These are phyloP conservation scores for Rhizoclosmatium sp. DNA, from an alignment of 192 early-diverging fungal genomes.

Conservation along the genomic window DNA sequence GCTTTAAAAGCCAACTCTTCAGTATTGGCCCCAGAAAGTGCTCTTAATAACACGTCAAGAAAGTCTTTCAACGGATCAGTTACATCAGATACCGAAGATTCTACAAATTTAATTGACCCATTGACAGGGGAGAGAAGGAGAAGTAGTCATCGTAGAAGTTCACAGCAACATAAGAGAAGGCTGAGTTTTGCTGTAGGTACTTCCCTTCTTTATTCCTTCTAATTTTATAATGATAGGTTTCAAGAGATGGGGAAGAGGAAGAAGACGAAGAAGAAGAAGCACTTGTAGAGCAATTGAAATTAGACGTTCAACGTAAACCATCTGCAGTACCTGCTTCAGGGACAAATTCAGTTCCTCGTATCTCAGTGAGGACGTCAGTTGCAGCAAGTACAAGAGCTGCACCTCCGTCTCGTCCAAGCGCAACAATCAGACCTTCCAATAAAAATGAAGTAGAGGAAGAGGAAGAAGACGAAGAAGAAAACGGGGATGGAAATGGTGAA, in stretches of 20 bases:
- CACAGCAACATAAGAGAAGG: background rate
- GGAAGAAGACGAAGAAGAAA: background rate
- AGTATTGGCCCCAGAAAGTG: too few relatives aligned
- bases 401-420: too few relatives aligned
- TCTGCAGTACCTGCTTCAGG: background rate
- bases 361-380: background rate
- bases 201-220: background rate
- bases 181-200: background rate
- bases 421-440: background rate
- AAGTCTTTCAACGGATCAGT: background rate
- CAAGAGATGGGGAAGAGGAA: background rate
- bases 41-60: background rate
- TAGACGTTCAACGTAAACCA: background rate
- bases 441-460: slow-evolving; percentile 1
- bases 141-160: background rate
- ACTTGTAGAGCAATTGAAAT: background rate
- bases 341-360: background rate
- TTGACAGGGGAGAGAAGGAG: background rate
- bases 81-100: background rate
- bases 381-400: background rate
- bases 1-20: too few relatives aligned
- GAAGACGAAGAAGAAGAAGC: background rate
- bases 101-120: background rate
- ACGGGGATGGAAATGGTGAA: background rate
- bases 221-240: background rate